These are phyloP conservation scores for Pythium plurisporium DNA, from an alignment of 352 stramenopile genomes.

Conservation along the genomic window DNA sequence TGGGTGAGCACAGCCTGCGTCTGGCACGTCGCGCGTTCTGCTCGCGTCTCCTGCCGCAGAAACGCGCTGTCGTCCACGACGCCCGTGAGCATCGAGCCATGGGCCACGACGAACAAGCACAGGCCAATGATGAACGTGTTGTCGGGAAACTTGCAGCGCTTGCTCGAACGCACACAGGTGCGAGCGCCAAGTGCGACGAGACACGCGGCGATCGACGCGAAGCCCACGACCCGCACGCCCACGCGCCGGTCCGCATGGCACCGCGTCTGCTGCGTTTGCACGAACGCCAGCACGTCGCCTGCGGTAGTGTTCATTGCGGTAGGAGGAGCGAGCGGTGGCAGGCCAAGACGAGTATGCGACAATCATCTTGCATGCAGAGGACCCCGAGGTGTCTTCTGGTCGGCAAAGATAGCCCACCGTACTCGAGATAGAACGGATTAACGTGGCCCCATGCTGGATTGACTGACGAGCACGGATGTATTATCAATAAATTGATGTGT, in stretches of 20 bases:
- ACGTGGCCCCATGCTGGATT: no score
- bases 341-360: background rate
- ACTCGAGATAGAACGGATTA: no score
- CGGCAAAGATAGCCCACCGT: conserved; percentile 10
- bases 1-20: conserved; percentile 11
- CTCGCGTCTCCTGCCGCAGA: background rate
- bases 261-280: background rate
- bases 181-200: background rate
- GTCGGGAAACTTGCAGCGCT: conserved; percentile 17
- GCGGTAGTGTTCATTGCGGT: background rate
- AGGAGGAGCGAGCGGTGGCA: background rate
- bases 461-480: no score
- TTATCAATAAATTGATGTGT: no score
- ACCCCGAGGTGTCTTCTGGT: background rate
- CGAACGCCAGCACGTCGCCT: background rate
- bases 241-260: conserved; percentile 13
- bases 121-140: conserved; percentile 17
- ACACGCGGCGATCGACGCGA: conserved; percentile 8
- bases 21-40: conserved; percentile 5
- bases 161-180: background rate
- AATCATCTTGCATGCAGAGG: no score
- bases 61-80: conserved; percentile 6
- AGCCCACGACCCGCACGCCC: conserved; percentile 6
- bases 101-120: conserved; percentile 9
- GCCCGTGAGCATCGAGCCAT: conserved; percentile 10